Evolutionary conservation across 192 early-diverging fungal species (phyloP), one percentile per base, ranked within the genome.

Genomic region (Polychytrium aggregatum): DNA sequence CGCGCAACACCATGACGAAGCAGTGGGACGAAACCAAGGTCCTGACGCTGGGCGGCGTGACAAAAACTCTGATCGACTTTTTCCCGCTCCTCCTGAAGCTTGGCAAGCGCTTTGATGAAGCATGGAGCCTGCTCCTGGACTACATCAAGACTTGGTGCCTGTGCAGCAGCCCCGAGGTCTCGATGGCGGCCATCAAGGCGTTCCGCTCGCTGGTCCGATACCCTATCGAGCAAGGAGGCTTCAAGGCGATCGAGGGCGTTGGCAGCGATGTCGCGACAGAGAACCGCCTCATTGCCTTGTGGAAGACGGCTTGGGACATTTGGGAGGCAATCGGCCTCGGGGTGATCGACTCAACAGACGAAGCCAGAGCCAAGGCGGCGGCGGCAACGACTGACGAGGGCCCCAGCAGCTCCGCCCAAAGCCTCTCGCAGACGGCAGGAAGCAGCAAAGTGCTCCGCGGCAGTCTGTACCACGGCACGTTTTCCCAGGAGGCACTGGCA

Each of bases 1-100:
- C 74, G 11, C 61, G 72, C 13, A 72, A 74, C 38, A 76, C 84
- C 5, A 57, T 63, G 1, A 60, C 71, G 42, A 92, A 92, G 52
- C 85, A 86, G 51, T 92, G 88, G 88, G 86, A 92, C 53, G 88
- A 92, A 56, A 89, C 88, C 0, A 86, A 86, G 37, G 82, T 85
- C 0, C 55, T 88, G 1, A 78, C 86, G 5, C 56, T 86, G 6
- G 72, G 59, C 46, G 86, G 88, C 4, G 64, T 88, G 14, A 68
- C 82, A 5, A 79, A 70, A 20, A 77, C 77, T 24, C 74, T 86
- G 26, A 57, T 76, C 26, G 73, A 80, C 20, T 85, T 87, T 55
- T 63, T 88, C 22, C 55, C 63, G 0, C 61, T 79, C 1, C 48
- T 91, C 0, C 63, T 80, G 26, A 56, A 67, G 1, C 53, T 87